Base-by-base conservation (phyloP, 2,329 filamentous ascomycete genomes). In the Fusarium sp. region DNA sequence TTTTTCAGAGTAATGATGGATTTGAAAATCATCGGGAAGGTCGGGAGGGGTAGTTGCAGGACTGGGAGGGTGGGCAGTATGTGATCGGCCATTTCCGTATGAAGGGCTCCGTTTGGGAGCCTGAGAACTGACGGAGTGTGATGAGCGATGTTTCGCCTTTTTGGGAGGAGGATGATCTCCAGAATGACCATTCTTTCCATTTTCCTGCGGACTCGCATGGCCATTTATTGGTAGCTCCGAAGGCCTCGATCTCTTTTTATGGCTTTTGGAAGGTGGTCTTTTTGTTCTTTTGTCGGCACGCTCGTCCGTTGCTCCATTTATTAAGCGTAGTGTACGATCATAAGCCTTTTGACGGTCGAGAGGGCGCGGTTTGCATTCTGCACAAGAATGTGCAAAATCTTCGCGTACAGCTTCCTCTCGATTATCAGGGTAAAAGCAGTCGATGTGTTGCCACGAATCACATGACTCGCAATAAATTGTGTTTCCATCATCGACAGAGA, bases 381-480 rank as follows among this genome's bases (percentile, higher is more conserved):
- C 90, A 84, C 96, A 99, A 62, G 92, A 94, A 84, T 99, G 95
- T 63, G 93, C 87, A 78, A 92, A 93, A 77, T 90, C 87, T 66
- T 89, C 87, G 85, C 92, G 82, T 81, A 95, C 83, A 84, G 93
- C 87, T 86, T 93, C 87, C 81, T 91, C 88, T 79, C 90, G 88
- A 76, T 94, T 93, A 72, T 89, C 82, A 27, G 89, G 89, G 81
- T 98, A 98, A 84, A 97, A 98, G 84, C 96, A 99, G 80, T 94
- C 92, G 78, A 97, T 97, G 83, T 99, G 96, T 83, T 99, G 96
- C 96, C 96, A 99, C 55, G 94, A 96, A 80, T 97, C 93, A 86
- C 96, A 99, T 66, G 88, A 90, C 81, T 98, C 96, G 87, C 96
- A 99, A 83, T 95, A 94, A 70, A 99, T 97, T 67, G 96, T 99